These are phyloP conservation scores for Aspergillus flavus DNA, from an alignment of 2,329 filamentous ascomycete species.

Conservation along the genomic window DNA sequence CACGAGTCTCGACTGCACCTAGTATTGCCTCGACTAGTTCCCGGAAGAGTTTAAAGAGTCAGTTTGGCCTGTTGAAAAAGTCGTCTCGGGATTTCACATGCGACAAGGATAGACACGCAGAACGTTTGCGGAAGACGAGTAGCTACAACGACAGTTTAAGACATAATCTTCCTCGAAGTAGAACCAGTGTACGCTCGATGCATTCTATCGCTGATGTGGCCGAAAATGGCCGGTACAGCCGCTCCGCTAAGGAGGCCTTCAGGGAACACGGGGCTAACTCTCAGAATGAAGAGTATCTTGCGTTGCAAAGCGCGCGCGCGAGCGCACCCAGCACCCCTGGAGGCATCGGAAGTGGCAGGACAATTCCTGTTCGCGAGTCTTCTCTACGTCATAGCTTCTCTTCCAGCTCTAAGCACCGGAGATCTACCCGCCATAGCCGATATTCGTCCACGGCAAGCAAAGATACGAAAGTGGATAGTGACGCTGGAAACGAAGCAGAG, in stretches of 20 bases:
- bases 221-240: slow-evolving; percentile 36
- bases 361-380: slow-evolving; percentile 69
- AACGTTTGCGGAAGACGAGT: slow-evolving; percentile 37
- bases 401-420: slow-evolving; percentile 55
- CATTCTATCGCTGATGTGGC: slow-evolving; percentile 47
- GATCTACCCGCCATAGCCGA: slow-evolving; percentile 51
- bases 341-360: slow-evolving; percentile 50
- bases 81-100: slow-evolving; percentile 39
- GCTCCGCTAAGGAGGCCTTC: slow-evolving; percentile 22
- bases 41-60: slow-evolving; percentile 40
- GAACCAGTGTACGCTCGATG: slow-evolving; percentile 43
- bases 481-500: slow-evolving; percentile 50
- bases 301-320: slow-evolving; percentile 30
- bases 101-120: slow-evolving; percentile 38
- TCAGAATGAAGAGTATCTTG: slow-evolving; percentile 39
- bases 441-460: slow-evolving; percentile 41
- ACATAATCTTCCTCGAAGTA: slow-evolving; percentile 38
- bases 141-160: slow-evolving; percentile 38
- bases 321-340: slow-evolving; percentile 33
- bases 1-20: slow-evolving; percentile 38
- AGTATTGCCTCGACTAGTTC: slow-evolving; percentile 46
- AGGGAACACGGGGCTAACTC: slow-evolving; percentile 23
- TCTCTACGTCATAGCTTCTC: slow-evolving; percentile 62
- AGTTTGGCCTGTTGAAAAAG: slow-evolving; percentile 37
- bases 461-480: slow-evolving; percentile 44